Evolutionary conservation across 345 rosid genomes (phyloP).

Genomic region (Arabis alpina): DNA sequence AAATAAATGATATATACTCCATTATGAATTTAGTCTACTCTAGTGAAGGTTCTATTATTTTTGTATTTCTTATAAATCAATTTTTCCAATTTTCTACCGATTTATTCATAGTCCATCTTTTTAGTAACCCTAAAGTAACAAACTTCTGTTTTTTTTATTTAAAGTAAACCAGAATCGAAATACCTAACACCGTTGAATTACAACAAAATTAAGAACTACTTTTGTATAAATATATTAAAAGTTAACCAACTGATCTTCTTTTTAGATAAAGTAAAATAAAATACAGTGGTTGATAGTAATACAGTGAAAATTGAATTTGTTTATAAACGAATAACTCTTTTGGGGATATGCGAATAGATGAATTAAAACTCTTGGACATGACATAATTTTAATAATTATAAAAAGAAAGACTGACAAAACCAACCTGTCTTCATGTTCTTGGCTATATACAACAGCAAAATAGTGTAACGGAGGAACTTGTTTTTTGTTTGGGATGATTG

Average conservation of each 20-base stretch:
- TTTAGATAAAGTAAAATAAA: not conserved
- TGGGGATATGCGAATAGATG: conserved; percentile 16
- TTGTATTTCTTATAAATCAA: not conserved
- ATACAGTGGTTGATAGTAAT: conserved; percentile 4
- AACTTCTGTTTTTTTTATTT: not conserved
- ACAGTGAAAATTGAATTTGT: not conserved
- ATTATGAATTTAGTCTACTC: conserved; percentile 5
- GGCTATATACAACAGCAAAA: conserved; percentile 39
- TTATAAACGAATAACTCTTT: not conserved
- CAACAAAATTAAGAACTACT: not conserved
- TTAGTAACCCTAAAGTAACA: not conserved
- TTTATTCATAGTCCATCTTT: not conserved
- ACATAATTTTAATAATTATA: conserved; percentile 1
- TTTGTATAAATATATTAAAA: not conserved
- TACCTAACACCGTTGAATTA: not conserved
- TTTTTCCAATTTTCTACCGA: not conserved
- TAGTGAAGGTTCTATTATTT: conserved; percentile 1
- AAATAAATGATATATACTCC: not conserved
- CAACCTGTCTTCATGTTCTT: conserved; percentile 45
- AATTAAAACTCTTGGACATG: conserved; percentile 14
- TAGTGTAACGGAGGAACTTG: conserved; percentile 29
- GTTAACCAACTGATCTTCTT: not conserved
- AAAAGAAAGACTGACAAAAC: conserved; percentile 32
- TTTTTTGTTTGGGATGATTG: conserved; percentile 24
- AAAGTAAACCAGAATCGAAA: not conserved